phyloP scores from a whole-genome alignment of 139 green algal genomes.

The Picochlorum costavermella region DNA sequence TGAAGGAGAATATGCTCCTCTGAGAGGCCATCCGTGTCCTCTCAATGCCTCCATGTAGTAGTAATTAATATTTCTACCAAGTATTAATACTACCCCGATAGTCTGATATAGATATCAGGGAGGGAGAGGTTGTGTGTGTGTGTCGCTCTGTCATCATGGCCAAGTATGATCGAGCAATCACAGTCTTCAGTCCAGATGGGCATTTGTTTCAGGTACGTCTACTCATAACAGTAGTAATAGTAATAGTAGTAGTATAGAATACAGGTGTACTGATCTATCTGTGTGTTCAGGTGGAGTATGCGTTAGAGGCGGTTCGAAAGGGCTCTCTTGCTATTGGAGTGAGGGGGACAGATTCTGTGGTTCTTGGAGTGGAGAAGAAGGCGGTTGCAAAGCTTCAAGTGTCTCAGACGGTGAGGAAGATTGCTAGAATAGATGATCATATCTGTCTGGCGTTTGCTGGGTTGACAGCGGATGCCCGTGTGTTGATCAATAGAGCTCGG shows the following conservation, averaged over 20 bases:
- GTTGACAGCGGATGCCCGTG: constrained; percentile 90
- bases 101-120: not conserved
- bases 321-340: constrained; percentile 90
- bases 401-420: constrained; percentile 88
- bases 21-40: no score
- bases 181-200: constrained; percentile 95
- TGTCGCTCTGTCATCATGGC: constrained; percentile 32
- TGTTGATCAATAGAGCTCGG: constrained; percentile 89
- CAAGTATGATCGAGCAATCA: constrained; percentile 97
- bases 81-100: no score
- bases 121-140: not conserved
- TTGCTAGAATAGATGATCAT: constrained; percentile 92
- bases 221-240: no score
- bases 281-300: constrained; percentile 93
- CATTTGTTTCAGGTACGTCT: constrained; percentile 61
- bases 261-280: no score
- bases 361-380: constrained; percentile 95
- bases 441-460: constrained; percentile 95
- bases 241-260: no score
- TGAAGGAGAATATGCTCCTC: no score
- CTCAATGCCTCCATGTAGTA: no score
- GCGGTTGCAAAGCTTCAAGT: constrained; percentile 93
- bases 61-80: no score
- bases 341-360: constrained; percentile 76
- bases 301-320: constrained; percentile 92